A percentile compares a stretch with the other conserved stretches of the same genome.
phyloP scores from a whole-genome alignment of 306 rosid genomes.

The Herpetospermum pedunculosum region DNA sequence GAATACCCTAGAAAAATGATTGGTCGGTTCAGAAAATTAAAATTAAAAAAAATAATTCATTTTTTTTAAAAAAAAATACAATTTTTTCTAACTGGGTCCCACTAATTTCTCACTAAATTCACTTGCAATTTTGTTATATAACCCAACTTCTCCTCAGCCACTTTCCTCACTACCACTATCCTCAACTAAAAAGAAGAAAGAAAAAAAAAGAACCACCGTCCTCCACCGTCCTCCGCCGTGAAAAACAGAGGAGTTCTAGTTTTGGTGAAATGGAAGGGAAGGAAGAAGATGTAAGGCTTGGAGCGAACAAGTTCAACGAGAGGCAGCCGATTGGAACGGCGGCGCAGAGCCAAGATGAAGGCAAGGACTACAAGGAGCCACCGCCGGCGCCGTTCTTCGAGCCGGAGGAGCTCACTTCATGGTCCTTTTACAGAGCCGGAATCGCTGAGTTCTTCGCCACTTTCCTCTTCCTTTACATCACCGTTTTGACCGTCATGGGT shows the following conservation, averaged over 20 bases:
- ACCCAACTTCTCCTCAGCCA: neutral
- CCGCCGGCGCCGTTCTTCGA: constrained; percentile 65
- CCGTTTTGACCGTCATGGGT: constrained; percentile 47
- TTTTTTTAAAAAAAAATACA: neutral
- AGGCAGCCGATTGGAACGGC: constrained; percentile 64
- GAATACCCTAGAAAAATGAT: neutral
- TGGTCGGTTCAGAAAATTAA: neutral
- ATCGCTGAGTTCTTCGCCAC: constrained; percentile 54
- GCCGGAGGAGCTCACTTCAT: constrained; percentile 64
- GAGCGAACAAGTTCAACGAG: constrained; percentile 86
- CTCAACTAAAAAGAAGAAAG: too few relatives aligned
- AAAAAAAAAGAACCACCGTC: neutral
- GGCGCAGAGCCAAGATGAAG: constrained; percentile 58
- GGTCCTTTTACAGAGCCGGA: constrained; percentile 57
- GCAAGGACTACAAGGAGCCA: constrained; percentile 64
- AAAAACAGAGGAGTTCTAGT: neutral
- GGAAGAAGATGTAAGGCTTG: constrained; percentile 71
- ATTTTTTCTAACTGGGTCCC: neutral
- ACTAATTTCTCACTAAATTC: neutral
- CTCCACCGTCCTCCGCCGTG: neutral
- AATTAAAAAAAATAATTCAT: neutral
- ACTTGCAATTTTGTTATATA: neutral
- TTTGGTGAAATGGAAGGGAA: constrained; percentile 47
- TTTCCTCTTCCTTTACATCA: constrained; percentile 40
- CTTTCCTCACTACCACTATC: neutral